Evolutionary conservation across 139 green algal species (phyloP).

Genomic region (Trebouxia sp.): DNA sequence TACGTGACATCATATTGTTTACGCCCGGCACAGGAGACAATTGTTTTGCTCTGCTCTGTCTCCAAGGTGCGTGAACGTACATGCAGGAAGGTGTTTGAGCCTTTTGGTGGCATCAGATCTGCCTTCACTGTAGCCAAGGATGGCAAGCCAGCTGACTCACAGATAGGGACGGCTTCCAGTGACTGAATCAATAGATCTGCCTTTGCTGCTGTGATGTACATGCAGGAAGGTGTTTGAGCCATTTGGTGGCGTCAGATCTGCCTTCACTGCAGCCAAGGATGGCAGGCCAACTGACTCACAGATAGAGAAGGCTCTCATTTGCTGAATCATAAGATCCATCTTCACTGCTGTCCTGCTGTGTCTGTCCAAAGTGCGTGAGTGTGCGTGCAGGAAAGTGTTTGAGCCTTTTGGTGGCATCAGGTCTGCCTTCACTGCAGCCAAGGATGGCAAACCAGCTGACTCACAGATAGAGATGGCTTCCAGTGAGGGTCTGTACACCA

Average conservation of each 20-base stretch:
- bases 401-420: constrained; percentile 68
- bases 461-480: constrained; percentile 10
- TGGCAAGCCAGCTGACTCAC: not conserved
- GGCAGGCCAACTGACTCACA: not conserved
- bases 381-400: constrained; percentile 48
- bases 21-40: too few species aligned
- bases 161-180: not conserved
- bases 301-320: not conserved
- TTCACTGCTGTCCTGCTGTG: not conserved
- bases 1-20: constrained; percentile 50
- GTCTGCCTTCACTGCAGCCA: constrained; percentile 42
- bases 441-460: constrained; percentile 13
- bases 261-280: constrained; percentile 44
- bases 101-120: constrained; percentile 57
- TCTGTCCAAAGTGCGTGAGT: too few species aligned
- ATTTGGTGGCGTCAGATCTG: constrained; percentile 56
- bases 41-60: not conserved
- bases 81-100: constrained; percentile 53
- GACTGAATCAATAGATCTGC: not conserved
- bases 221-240: constrained; percentile 55
- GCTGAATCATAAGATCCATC: not conserved
- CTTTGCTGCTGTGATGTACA: constrained; percentile 2
- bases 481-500: not conserved
- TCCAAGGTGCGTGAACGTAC: too few species aligned
- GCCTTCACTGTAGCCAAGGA: constrained; percentile 42